Percentiles rank a stretch among this genome's conserved stretches.
These are phyloP conservation scores for Vanderwaltozyma tropicalis DNA, from an alignment of 805 yeast species.

Conservation along the genomic window DNA sequence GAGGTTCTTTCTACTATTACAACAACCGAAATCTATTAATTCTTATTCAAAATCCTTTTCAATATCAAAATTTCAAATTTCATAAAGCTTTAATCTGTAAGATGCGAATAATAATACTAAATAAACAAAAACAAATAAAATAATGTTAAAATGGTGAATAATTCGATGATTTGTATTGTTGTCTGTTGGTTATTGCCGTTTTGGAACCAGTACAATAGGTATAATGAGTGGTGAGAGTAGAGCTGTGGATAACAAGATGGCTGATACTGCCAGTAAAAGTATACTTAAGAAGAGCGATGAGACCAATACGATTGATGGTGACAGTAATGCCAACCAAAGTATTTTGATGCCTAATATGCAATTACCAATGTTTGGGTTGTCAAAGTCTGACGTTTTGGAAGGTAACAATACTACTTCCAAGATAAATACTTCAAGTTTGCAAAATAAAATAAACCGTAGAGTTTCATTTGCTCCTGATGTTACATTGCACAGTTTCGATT, in stretches of 20 bases:
- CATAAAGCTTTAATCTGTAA: too few relatives aligned
- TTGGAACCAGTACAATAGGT: too few relatives aligned
- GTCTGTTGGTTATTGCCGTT: too few relatives aligned
- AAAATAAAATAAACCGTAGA: slow-evolving; percentile 32
- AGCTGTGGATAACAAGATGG: background rate
- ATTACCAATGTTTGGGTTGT: slow-evolving; percentile 2
- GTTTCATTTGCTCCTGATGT: slow-evolving; percentile 75
- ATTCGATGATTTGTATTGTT: too few relatives aligned
- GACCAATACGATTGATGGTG: slow-evolving; percentile 1
- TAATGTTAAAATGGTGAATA: too few relatives aligned
- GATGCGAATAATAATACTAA: too few relatives aligned
- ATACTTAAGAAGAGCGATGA: slow-evolving; percentile 6
- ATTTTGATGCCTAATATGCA: slow-evolving; percentile 6
- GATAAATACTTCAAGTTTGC: slow-evolving; percentile 12
- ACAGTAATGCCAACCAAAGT: slow-evolving; percentile 1
- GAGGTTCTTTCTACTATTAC: too few relatives aligned
- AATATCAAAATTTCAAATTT: too few relatives aligned
- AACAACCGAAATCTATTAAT: too few relatives aligned
- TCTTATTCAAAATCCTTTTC: too few relatives aligned
- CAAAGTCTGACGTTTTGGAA: slow-evolving; percentile 9
- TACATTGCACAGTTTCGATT: slow-evolving; percentile 48
- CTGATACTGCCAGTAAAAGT: slow-evolving; percentile 3
- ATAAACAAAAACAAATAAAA: too few relatives aligned
- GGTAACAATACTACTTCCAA: slow-evolving; percentile 25
- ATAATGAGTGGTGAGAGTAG: background rate